These are phyloP conservation scores for Raddia guianensis DNA, from an alignment of 176 grass and related monocot species.

Conservation along the genomic window DNA sequence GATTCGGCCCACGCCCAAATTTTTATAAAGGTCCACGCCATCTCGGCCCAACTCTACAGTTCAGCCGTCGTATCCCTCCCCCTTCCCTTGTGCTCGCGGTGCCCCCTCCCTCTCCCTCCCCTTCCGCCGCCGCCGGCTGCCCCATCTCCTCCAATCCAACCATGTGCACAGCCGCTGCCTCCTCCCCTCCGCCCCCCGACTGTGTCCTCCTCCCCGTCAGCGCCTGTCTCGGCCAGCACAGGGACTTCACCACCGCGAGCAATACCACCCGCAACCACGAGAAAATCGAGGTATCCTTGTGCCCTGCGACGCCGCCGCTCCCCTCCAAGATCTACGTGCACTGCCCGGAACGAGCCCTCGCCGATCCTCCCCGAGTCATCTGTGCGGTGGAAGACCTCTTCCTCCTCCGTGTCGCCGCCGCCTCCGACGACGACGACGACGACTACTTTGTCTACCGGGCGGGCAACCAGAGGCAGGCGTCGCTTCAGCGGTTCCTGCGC, in stretches of 20 bases:
- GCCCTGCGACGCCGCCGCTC: not conserved
- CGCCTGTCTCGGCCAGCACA: slow-evolving; percentile 32
- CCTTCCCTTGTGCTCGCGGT: no score
- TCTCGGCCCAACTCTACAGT: no score
- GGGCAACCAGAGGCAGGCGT: not conserved
- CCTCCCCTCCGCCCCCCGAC: not conserved
- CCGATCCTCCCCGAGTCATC: not conserved
- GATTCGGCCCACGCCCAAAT: no score
- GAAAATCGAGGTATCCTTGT: slow-evolving; percentile 4
- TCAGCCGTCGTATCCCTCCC: no score
- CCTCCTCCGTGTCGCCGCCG: not conserved
- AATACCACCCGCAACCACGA: slow-evolving; percentile 6
- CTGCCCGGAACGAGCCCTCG: not conserved
- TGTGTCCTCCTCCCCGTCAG: not conserved
- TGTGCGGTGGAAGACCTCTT: not conserved
- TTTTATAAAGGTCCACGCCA: no score
- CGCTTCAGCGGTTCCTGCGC: not conserved
- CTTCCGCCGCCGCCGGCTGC: no score
- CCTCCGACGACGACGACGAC: not conserved
- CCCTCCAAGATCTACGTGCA: not conserved
- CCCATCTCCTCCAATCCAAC: no score
- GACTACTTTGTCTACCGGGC: slow-evolving; percentile 15
- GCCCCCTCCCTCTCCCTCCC: no score
- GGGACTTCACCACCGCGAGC: slow-evolving; percentile 56
- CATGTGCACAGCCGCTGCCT: no score